Evolutionary conservation across 1,284 basidiomycete species (phyloP).

Genomic region (Ganoderma resinaceum): DNA sequence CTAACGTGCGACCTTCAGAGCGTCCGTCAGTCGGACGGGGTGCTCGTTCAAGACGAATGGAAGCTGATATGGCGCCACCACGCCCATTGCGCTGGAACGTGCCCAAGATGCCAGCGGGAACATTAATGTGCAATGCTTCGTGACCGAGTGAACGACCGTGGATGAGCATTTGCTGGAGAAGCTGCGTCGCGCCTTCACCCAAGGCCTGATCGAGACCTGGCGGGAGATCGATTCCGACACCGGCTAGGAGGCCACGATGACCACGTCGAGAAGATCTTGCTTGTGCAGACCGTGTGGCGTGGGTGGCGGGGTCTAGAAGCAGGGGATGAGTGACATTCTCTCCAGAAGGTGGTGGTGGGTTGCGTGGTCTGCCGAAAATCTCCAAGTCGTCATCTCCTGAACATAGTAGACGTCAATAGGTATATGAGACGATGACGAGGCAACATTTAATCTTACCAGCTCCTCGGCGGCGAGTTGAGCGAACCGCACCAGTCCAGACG

Average conservation of each 20-base stretch:
- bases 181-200: conserved; percentile 81
- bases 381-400: conserved; percentile 60
- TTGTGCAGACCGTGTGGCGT: conserved; percentile 53
- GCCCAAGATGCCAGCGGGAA: conserved; percentile 66
- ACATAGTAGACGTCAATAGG: not conserved
- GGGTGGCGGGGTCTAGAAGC: conserved; percentile 67
- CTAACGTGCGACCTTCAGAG: conserved; percentile 64
- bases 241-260: conserved; percentile 56
- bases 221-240: conserved; percentile 67
- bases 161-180: conserved; percentile 83
- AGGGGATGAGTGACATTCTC: conserved; percentile 86
- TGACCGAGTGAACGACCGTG: conserved; percentile 62
- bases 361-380: conserved; percentile 68
- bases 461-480: conserved; percentile 58
- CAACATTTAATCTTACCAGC: conserved; percentile 46
- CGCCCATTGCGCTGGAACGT: conserved; percentile 59
- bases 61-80: conserved; percentile 54
- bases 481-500: conserved; percentile 49
- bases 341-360: conserved; percentile 52
- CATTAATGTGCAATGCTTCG: conserved; percentile 72
- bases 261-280: conserved; percentile 61
- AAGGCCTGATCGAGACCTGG: conserved; percentile 81
- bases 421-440: not conserved
- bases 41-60: conserved; percentile 67
- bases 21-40: conserved; percentile 56